phyloP scores from a whole-genome alignment of 495 filamentous ascomycete genomes.

The Xylaria telfairii region DNA sequence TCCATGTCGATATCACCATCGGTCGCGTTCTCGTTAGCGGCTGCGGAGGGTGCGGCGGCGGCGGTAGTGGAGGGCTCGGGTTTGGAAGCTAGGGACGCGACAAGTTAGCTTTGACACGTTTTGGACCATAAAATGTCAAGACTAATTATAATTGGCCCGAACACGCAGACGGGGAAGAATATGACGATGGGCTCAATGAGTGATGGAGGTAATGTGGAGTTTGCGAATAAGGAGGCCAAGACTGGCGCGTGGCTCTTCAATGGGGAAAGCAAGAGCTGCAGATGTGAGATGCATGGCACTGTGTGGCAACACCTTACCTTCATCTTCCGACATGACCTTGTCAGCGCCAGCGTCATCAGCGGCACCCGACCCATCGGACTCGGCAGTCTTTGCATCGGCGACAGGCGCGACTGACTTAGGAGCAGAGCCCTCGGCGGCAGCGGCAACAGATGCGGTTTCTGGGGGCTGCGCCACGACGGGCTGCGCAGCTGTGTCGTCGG shows the following conservation, averaged over 20 bases:
- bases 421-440: conserved; percentile 24
- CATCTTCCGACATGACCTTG: conserved; percentile 32
- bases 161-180: not conserved
- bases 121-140: not conserved
- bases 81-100: conserved; percentile 15
- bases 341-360: conserved; percentile 18
- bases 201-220: not conserved
- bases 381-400: conserved; percentile 35
- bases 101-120: conserved; percentile 5
- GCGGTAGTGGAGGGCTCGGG: conserved; percentile 13
- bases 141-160: not conserved
- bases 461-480: conserved; percentile 34
- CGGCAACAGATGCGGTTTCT: conserved; percentile 15
- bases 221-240: conserved; percentile 4
- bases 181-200: not conserved
- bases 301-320: conserved; percentile 32
- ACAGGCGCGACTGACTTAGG: conserved; percentile 36
- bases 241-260: conserved; percentile 10
- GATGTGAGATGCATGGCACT: conserved; percentile 14
- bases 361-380: conserved; percentile 25
- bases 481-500: conserved; percentile 39
- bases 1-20: conserved; percentile 47
- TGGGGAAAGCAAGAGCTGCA: not conserved
- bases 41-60: conserved; percentile 14
- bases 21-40: conserved; percentile 30